Evolutionary conservation across 306 rosid genomes (phyloP), one percentile per base, ranked within the genome.

Genomic region (Rosa chinensis): DNA sequence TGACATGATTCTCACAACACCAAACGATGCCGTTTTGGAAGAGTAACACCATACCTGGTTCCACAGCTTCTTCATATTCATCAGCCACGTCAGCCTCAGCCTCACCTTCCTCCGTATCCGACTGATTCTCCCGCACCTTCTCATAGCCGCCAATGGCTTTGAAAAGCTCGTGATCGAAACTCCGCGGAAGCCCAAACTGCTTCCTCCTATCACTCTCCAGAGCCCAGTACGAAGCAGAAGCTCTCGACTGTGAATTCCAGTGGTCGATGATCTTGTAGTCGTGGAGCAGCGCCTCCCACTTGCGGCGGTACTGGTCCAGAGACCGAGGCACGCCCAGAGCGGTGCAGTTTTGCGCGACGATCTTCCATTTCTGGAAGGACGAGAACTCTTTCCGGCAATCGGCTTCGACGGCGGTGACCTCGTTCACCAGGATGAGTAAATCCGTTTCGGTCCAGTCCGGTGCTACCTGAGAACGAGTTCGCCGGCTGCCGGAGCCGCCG

Each of bases 371-470:
- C 87, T 89, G 91, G 13, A 53, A 89, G 20, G 88, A 80, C 16
- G 91, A 87, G 42, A 87, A 61, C 45, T 82, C 83, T 3, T 49
- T 81, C 64, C 79, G 78, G 58, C 92, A 91, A n/a, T 93, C 92
- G 35, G 94, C 90, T 72, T 93, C 96, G n/a, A 93, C 94, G 28
- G 96, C 92, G 0, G 90, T 87, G 56, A 89, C 72, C 75, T 89
- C 94, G 81, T 91, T 93, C 43, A 89, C 93, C 21, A 93, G 93
- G 72, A 89, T 86, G 40, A 91, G 89, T 16, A 84, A 63, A 16
- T 88, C 97, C 9, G 82, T 79, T 8, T 85, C 66, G 8, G 83
- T 77, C 98, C 94, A 93, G 25, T 87, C 97, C 0, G 94, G 96
- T 0, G 88, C 90, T 58, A 66, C 88, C 74, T 91, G 96, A 0